Evolutionary conservation across 2,329 filamentous ascomycete species (phyloP).

Genomic region (Gaeumannomyces tritici): DNA sequence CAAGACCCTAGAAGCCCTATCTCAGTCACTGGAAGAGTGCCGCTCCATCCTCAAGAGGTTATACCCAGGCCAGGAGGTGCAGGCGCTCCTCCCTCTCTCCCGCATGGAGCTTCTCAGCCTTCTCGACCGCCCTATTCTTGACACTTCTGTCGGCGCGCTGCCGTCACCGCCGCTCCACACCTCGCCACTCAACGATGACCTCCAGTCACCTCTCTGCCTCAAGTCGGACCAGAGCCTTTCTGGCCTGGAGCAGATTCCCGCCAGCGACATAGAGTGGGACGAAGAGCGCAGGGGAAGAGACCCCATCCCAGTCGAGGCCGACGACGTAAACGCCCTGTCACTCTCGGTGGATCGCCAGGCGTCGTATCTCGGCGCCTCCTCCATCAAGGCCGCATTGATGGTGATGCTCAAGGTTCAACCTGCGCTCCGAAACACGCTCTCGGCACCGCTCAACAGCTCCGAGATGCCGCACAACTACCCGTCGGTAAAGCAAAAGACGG

Average conservation of each 20-base stretch:
- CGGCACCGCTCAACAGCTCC: constrained; percentile 35
- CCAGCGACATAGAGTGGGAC: constrained; percentile 55
- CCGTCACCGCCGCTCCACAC: constrained; percentile 45
- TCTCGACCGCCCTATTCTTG: constrained; percentile 35
- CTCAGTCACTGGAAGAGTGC: constrained; percentile 57
- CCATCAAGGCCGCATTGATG: constrained; percentile 64
- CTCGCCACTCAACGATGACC: constrained; percentile 36
- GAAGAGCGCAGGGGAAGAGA: constrained; percentile 49
- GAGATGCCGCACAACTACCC: constrained; percentile 36
- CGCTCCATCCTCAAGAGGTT: constrained; percentile 51
- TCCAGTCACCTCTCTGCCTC: constrained; percentile 38
- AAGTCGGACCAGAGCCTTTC: constrained; percentile 36
- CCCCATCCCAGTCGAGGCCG: constrained; percentile 52
- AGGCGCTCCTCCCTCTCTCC: constrained; percentile 41
- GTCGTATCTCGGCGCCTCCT: constrained; percentile 64
- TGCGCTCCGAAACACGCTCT: constrained; percentile 32
- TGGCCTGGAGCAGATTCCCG: constrained; percentile 59
- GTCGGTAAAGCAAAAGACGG: constrained; percentile 29
- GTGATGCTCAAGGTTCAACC: constrained; percentile 55
- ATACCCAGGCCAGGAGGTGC: constrained; percentile 48
- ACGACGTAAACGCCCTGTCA: constrained; percentile 63
- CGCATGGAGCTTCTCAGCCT: constrained; percentile 51
- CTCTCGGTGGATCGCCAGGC: constrained; percentile 47
- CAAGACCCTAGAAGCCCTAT: constrained; percentile 59
- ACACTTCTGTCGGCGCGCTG: constrained; percentile 28